These are phyloP conservation scores for Hypoxylon intermedium DNA, from an alignment of 495 filamentous ascomycete genomes.

Conservation along the genomic window DNA sequence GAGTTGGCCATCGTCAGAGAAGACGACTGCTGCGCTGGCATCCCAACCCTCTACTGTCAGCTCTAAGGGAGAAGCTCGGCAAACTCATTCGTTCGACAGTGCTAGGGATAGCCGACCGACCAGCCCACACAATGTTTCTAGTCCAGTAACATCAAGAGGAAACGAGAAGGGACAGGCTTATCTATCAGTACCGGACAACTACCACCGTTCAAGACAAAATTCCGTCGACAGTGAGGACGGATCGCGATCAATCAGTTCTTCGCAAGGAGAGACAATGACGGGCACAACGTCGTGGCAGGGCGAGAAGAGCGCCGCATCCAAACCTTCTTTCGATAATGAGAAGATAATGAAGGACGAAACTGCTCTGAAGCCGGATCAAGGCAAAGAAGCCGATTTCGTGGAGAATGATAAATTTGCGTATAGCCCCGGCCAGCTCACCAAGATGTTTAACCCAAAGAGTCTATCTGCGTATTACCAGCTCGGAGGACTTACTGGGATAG, in stretches of 20 bases:
- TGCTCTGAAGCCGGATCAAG: slow-evolving; percentile 71
- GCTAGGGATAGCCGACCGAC: slow-evolving; percentile 77
- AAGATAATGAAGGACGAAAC: slow-evolving; percentile 57
- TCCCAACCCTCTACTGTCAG: slow-evolving; percentile 40
- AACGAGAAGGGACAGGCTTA: slow-evolving; percentile 54
- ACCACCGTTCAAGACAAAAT: slow-evolving; percentile 58
- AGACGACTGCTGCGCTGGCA: slow-evolving; percentile 46
- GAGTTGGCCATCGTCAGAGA: slow-evolving; percentile 56
- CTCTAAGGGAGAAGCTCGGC: slow-evolving; percentile 59
- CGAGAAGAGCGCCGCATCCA: slow-evolving; percentile 47
- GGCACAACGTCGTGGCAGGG: slow-evolving; percentile 46
- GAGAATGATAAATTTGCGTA: slow-evolving; percentile 75
- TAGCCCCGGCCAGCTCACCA: slow-evolving; percentile 73
- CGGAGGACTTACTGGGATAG: slow-evolving; percentile 71
- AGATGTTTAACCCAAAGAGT: slow-evolving; percentile 78
- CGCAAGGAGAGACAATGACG: slow-evolving; percentile 51
- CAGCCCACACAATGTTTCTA: slow-evolving; percentile 88
- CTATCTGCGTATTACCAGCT: slow-evolving; percentile 72
- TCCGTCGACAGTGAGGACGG: slow-evolving; percentile 62
- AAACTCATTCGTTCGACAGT: slow-evolving; percentile 72
- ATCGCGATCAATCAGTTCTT: slow-evolving; percentile 52
- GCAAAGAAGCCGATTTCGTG: slow-evolving; percentile 70
- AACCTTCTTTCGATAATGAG: slow-evolving; percentile 49
- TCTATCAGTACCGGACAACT: slow-evolving; percentile 58
- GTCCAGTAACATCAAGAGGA: slow-evolving; percentile 61